These are phyloP conservation scores for Xylaria digitata DNA, from an alignment of 2,329 filamentous ascomycete genomes.

Conservation along the genomic window DNA sequence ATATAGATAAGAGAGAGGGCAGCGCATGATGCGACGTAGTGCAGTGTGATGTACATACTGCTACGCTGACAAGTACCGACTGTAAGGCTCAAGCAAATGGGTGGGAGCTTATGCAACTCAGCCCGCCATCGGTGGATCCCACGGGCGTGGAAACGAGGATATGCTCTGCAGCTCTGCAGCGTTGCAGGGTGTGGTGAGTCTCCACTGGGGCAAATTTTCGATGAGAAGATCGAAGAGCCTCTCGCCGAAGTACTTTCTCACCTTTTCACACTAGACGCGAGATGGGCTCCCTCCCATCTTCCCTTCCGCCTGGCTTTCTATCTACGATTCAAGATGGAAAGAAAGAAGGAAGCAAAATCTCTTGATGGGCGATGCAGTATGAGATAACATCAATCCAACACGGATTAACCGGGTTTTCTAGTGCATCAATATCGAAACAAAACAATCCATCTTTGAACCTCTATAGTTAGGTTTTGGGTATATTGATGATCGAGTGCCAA, in stretches of 20 bases:
- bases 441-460: neutral
- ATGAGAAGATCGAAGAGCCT: neutral
- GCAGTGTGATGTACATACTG: neutral
- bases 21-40: neutral
- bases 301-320: neutral
- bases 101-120: conserved; percentile 11
- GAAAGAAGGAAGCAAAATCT: too few relatives aligned
- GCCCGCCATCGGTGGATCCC: conserved; percentile 9
- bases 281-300: neutral
- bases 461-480: neutral
- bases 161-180: neutral
- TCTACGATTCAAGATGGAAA: too few relatives aligned
- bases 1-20: neutral
- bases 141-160: conserved; percentile 11
- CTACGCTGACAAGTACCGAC: conserved; percentile 19
- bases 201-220: neutral
- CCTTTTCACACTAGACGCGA: neutral
- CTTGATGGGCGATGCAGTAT: too few relatives aligned
- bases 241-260: neutral
- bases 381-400: too few relatives aligned
- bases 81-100: conserved; percentile 3
- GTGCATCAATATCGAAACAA: neutral
- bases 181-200: neutral
- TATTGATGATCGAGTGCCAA: conserved; percentile 1
- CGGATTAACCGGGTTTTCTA: neutral